Percentiles rank a stretch among this genome's conserved stretches.
Conservation (phyloP, 306 rosid genomes). For the Cucurbita argyrosperma region DNA sequence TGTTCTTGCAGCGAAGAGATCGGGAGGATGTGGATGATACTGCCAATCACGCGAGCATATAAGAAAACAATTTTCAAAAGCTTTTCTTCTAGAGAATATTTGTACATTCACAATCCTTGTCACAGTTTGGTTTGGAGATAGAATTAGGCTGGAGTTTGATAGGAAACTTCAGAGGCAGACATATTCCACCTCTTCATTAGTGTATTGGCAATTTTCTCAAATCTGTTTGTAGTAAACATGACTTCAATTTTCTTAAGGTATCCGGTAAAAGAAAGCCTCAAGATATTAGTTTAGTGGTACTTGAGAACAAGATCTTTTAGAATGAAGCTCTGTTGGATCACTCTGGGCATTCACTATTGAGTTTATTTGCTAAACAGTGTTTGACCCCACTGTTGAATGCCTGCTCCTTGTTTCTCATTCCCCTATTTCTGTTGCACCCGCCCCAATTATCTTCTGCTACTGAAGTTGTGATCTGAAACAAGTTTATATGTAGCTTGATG, state of each 20-base stretch:
- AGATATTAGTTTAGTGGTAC: not conserved
- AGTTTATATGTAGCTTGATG: not conserved
- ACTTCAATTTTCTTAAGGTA: not conserved
- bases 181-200: not conserved
- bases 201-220: not conserved
- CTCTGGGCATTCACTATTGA: not conserved
- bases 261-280: not conserved
- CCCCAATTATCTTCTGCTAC: not conserved
- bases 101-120: not conserved
- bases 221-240: not conserved
- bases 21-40: constrained; percentile 7
- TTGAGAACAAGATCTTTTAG: not conserved
- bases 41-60: not conserved
- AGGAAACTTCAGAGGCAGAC: constrained; percentile 1
- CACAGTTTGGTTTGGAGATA: not conserved
- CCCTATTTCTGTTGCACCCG: not conserved
- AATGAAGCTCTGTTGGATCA: not conserved
- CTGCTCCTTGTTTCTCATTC: not conserved
- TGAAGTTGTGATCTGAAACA: not conserved
- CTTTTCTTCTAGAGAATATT: not conserved
- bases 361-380: not conserved
- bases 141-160: constrained; percentile 3
- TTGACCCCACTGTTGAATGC: not conserved
- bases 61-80: not conserved
- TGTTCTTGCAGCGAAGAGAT: constrained; percentile 41